Evolutionary conservation across 192 early-diverging fungal species (phyloP).

Genomic region (Podila clonocystis): DNA sequence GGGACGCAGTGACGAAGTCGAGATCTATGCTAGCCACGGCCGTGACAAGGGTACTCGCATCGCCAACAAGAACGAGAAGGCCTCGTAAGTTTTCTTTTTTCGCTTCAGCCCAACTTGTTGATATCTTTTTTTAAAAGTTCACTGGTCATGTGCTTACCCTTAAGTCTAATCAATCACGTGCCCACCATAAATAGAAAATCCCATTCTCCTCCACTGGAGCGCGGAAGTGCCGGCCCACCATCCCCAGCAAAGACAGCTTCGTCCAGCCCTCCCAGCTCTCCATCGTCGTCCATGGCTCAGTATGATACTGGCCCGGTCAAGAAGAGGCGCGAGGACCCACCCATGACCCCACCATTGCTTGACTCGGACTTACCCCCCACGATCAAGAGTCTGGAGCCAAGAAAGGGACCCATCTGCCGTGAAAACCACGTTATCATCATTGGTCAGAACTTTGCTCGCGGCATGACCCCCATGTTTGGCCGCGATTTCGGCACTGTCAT

Average conservation of each 20-base stretch:
- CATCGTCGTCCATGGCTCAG: slow-evolving; percentile 17
- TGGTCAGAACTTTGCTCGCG: slow-evolving; percentile 41
- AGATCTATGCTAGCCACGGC: slow-evolving; percentile 50
- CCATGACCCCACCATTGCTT: slow-evolving; percentile 28
- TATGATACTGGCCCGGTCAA: slow-evolving; percentile 29
- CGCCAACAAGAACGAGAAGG: slow-evolving; percentile 33
- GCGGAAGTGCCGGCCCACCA: slow-evolving; percentile 41
- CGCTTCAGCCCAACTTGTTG: too few relatives aligned
- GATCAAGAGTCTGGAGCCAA: slow-evolving; percentile 40
- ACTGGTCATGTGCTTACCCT: background rate
- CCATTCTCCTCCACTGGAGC: slow-evolving; percentile 31
- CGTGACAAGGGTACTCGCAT: slow-evolving; percentile 43
- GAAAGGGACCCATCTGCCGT: slow-evolving; percentile 40
- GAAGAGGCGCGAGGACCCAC: slow-evolving; percentile 34
- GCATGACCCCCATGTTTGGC: slow-evolving; percentile 50
- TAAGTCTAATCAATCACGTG: background rate
- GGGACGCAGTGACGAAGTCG: slow-evolving; percentile 49
- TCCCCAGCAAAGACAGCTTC: slow-evolving; percentile 44
- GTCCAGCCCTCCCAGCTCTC: slow-evolving; percentile 43
- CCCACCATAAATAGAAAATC: slow-evolving; percentile 31
- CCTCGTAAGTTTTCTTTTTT: slow-evolving; percentile 11
- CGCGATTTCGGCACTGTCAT: slow-evolving; percentile 37
- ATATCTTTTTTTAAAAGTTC: too few relatives aligned
- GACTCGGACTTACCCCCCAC: slow-evolving; percentile 23
- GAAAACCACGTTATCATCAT: slow-evolving; percentile 54